Evolutionary conservation across 169 alveolate species (phyloP).

Genomic region (Plasmodium adleri): DNA sequence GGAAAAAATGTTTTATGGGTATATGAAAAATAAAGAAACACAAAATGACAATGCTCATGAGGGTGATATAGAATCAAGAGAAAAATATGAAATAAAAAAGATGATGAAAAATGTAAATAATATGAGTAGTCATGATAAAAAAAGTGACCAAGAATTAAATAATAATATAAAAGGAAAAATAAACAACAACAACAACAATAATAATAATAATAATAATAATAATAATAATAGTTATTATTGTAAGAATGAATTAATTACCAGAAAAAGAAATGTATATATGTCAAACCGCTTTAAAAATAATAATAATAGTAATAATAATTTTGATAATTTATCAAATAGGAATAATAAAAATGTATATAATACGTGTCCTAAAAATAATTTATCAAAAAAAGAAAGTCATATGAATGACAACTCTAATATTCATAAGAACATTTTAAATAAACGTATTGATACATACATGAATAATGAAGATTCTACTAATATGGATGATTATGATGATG

Average conservation of each 20-base stretch:
- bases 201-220: background rate
- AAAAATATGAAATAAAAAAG: background rate
- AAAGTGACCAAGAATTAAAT: background rate
- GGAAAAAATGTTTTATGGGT: constrained; percentile 8
- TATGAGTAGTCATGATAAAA: background rate
- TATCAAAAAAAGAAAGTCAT: no score
- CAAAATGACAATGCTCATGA: constrained; percentile 1
- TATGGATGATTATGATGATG: no score
- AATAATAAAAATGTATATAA: no score
- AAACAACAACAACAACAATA: background rate
- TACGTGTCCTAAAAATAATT: no score
- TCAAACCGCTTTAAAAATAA: background rate
- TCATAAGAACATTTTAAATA: no score
- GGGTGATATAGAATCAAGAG: background rate
- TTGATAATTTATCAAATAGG: no score
- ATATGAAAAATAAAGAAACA: constrained; percentile 10
- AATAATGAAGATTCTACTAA: no score
- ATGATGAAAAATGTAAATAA: background rate
- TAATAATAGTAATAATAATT: background rate
- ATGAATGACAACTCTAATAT: no score
- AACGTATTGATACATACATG: no score
- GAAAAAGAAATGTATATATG: background rate
- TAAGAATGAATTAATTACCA: background rate
- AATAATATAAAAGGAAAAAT: background rate
- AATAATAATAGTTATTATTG: background rate